Percentiles rank a stretch among this genome's conserved stretches.
Conservation (phyloP, 163 green algal genomes). For the Chlorella variabilis region DNA sequence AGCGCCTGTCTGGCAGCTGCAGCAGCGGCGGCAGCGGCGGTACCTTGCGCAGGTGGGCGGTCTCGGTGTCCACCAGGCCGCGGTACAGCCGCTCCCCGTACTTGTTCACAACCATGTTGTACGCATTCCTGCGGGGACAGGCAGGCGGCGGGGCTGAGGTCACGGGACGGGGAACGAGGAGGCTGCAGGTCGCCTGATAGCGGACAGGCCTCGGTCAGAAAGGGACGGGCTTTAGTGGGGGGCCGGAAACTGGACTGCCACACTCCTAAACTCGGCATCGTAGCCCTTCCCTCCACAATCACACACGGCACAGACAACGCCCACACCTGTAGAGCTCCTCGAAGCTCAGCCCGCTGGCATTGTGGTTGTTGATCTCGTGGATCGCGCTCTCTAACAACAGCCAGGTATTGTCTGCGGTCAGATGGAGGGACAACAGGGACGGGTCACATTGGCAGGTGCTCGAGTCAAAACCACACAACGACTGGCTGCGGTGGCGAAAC, state of each 20-base stretch:
- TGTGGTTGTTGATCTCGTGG: constrained; percentile 96
- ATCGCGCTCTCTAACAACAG: constrained; percentile 94
- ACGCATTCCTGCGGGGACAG: constrained; percentile 88
- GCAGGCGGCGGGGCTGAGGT: background rate
- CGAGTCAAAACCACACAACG: too few relatives aligned
- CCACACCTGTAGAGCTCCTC: constrained; percentile 97
- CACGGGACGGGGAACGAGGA: background rate
- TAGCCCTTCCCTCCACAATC: too few relatives aligned
- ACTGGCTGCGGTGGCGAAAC: too few relatives aligned
- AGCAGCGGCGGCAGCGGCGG: too few relatives aligned
- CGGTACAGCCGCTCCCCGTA: constrained; percentile 94
- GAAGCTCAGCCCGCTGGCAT: constrained; percentile 94
- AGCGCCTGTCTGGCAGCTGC: too few relatives aligned
- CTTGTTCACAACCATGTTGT: constrained; percentile 99
- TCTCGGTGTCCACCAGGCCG: constrained; percentile 85
- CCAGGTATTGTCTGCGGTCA: constrained; percentile 90
- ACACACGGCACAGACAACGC: too few relatives aligned
- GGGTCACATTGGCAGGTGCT: too few relatives aligned
- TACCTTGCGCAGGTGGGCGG: constrained; percentile 72
- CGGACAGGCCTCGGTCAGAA: too few relatives aligned
- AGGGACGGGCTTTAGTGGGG: too few relatives aligned
- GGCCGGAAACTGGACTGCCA: too few relatives aligned
- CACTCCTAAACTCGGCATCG: too few relatives aligned
- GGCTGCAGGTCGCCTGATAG: background rate
- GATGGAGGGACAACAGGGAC: background rate